These are phyloP conservation scores for Cymodocea nodosa DNA, from an alignment of 116 monocot species.

Conservation along the genomic window DNA sequence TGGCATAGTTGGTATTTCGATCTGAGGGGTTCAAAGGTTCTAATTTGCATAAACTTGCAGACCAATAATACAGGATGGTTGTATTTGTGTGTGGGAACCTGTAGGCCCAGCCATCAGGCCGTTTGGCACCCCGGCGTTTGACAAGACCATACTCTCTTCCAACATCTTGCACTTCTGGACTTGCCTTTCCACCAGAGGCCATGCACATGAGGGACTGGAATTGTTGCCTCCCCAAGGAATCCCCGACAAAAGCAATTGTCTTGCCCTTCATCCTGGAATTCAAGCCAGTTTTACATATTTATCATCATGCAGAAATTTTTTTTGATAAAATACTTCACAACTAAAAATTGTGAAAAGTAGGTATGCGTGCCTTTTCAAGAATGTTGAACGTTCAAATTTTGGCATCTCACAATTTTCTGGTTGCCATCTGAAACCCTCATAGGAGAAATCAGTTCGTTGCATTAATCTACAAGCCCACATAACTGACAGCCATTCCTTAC, in stretches of 20 bases:
- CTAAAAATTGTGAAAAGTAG: background rate
- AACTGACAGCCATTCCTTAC: slow-evolving; percentile 74
- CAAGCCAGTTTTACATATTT: background rate
- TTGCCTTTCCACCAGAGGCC: slow-evolving; percentile 39
- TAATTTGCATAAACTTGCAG: slow-evolving; percentile 58
- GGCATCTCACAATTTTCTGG: slow-evolving; percentile 73
- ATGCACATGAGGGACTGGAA: slow-evolving; percentile 79
- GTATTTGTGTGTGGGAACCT: slow-evolving; percentile 48
- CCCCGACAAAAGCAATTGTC: slow-evolving; percentile 64
- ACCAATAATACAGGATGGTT: slow-evolving; percentile 68
- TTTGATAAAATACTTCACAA: background rate
- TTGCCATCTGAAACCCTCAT: slow-evolving; percentile 69
- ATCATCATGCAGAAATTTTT: background rate
- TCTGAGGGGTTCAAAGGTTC: slow-evolving; percentile 31
- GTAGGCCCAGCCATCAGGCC: slow-evolving; percentile 74
- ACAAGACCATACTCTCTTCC: slow-evolving; percentile 48
- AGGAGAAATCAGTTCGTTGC: slow-evolving; percentile 64
- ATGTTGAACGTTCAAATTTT: slow-evolving; percentile 36
- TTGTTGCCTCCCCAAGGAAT: slow-evolving; percentile 74
- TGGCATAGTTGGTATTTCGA: slow-evolving; percentile 30
- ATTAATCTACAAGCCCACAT: slow-evolving; percentile 93
- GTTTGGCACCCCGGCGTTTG: slow-evolving; percentile 34
- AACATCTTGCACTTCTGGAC: slow-evolving; percentile 35
- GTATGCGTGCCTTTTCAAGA: slow-evolving; percentile 45
- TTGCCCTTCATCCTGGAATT: slow-evolving; percentile 45